Base-by-base conservation (phyloP, 805 yeast genomes). In the Yueomyces sp. region DNA sequence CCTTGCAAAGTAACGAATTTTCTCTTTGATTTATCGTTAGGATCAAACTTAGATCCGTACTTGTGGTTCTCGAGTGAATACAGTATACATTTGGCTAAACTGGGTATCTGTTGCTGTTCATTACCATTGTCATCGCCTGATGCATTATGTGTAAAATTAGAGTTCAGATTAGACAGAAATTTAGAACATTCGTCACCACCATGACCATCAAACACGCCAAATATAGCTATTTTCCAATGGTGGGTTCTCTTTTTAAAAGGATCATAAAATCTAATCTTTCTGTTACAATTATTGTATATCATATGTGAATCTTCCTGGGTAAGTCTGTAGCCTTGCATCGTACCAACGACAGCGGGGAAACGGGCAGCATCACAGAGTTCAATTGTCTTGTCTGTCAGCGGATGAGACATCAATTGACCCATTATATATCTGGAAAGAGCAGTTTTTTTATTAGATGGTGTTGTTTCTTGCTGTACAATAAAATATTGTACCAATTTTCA, bases 141-240 rank as follows among this genome's bases (percentile, higher is more conserved):
- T 30, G 6, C 9, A 6, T 6, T 6, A 30, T 30, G 9, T 1
- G 9, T 30, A 30, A 30, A 30, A 30, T 30, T 30, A 6, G 33
- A 30, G 7, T 44, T 33, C 19, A 36, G 38, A 28, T 36, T 28
- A 45, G 37, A 28, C 4, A 82, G 60, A 48, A 65, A 74, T 34
- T 68, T 68, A 1, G 88, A 77, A 27, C 82, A 70, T 28, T 72
- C 70, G 4, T 72, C 67, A 12, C 90, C 88, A 2, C 94, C 94
- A 58, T 83, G 94, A 2, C 94, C 94, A 60, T 83, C 94, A 60
- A 80, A 83, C 2, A 83, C 82, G 0, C 81, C 86, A 57, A 79
- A 81, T 3, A 82, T 69, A 45, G 68, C 67, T 4, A 60, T 42
- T 30, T 51, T 48, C 39, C 50, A 50, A 4, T 49, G 41, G 5